Percentiles rank a stretch among this genome's conserved stretches.
phyloP scores from a whole-genome alignment of 345 rosid genomes.

The Barbarea vulgaris region DNA sequence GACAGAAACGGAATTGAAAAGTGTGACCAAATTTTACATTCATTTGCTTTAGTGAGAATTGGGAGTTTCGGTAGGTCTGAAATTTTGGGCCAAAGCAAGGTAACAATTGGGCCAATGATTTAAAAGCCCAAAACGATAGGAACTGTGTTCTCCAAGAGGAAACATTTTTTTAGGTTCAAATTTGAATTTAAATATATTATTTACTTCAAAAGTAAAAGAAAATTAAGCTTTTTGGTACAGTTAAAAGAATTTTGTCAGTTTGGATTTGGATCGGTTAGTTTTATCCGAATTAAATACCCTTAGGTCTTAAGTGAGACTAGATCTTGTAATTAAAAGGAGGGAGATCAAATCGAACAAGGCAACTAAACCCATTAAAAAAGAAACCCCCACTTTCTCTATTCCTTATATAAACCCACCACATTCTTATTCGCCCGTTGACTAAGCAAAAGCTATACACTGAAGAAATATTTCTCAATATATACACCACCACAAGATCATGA shows the following conservation, averaged over 20 bases:
- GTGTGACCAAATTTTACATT: conserved; percentile 14
- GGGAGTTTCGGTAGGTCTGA: conserved; percentile 22
- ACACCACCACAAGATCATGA: conserved; percentile 26
- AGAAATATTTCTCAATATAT: conserved; percentile 24
- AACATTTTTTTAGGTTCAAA: too few relatives aligned
- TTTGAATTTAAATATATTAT: too few relatives aligned
- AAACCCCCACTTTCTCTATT: neutral
- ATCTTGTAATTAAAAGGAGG: neutral
- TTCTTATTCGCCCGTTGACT: conserved; percentile 18
- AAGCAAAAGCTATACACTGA: conserved; percentile 36
- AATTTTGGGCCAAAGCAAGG: neutral
- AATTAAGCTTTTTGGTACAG: too few relatives aligned
- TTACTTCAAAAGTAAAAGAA: too few relatives aligned
- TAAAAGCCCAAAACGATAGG: neutral
- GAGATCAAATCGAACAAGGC: neutral
- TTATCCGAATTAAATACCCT: neutral
- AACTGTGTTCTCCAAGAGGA: too few relatives aligned
- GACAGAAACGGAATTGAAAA: conserved; percentile 29
- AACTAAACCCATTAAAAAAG: neutral
- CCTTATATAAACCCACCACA: conserved; percentile 4
- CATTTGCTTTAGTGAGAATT: conserved; percentile 4
- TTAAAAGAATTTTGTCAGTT: neutral
- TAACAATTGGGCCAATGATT: neutral
- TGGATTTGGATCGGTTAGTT: neutral
- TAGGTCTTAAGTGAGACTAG: neutral